phyloP scores from a whole-genome alignment of 768 basidiomycete genomes.

The Phylloporus sp. region DNA sequence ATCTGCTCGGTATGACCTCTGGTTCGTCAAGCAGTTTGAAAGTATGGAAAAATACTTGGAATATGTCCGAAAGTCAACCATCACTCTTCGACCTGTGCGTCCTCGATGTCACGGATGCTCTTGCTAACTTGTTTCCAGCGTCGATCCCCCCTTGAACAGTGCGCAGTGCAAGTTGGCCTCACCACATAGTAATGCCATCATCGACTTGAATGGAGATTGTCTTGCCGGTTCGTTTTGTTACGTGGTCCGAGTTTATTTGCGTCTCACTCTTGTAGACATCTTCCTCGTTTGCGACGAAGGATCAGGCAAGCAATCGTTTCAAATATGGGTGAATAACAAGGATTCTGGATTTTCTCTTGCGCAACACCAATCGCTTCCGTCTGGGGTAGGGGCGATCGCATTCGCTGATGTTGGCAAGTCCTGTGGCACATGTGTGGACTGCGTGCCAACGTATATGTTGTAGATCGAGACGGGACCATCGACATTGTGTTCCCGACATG shows the following conservation, averaged over 20 bases:
- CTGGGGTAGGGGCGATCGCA: slow-evolving; percentile 69
- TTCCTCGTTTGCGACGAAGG: slow-evolving; percentile 82
- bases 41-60: slow-evolving; percentile 82
- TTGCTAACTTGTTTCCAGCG: slow-evolving; percentile 33
- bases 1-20: slow-evolving; percentile 68
- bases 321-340: slow-evolving; percentile 92
- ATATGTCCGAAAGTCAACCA: slow-evolving; percentile 46
- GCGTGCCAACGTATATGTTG: slow-evolving; percentile 4
- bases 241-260: background rate
- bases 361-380: slow-evolving; percentile 63
- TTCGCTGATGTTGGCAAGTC: slow-evolving; percentile 86
- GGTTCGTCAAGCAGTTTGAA: slow-evolving; percentile 40
- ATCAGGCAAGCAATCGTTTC: slow-evolving; percentile 57
- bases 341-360: slow-evolving; percentile 66
- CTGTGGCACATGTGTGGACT: background rate
- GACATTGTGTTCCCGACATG: slow-evolving; percentile 93
- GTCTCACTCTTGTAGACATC: slow-evolving; percentile 50
- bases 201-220: slow-evolving; percentile 95
- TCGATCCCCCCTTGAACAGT: slow-evolving; percentile 55
- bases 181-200: slow-evolving; percentile 91
- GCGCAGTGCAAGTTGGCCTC: slow-evolving; percentile 71
- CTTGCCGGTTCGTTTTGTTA: slow-evolving; percentile 57
- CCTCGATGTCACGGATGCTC: background rate
- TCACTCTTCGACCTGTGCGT: slow-evolving; percentile 66
- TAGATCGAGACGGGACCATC: slow-evolving; percentile 93